phyloP scores from a whole-genome alignment of 23 red algal genomes.

The Cyanidiococcus yangmingshanensis region DNA sequence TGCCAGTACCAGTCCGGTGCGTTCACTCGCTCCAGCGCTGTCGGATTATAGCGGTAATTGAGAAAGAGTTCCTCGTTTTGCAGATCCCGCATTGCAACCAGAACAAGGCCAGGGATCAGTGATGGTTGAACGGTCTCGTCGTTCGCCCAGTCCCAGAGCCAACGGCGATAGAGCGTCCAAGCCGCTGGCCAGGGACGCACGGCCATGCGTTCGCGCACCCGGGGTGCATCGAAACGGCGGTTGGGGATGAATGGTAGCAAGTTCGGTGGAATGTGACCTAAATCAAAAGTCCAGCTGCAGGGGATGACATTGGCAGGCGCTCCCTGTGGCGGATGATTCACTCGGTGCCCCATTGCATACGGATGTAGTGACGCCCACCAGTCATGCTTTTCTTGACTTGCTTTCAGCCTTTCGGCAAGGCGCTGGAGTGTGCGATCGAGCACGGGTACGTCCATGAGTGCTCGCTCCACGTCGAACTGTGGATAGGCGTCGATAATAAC shows the following conservation, averaged over 20 bases:
- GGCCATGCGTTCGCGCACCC: not conserved
- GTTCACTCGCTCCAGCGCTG: not conserved
- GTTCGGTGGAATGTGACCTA: not conserved
- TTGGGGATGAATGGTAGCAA: slow-evolving; percentile 4
- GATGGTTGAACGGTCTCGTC: not conserved
- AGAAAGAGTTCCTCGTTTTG: slow-evolving; percentile 30
- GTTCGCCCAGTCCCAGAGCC: not conserved
- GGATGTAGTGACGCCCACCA: slow-evolving; percentile 20
- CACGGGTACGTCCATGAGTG: not conserved
- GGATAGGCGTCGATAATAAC: slow-evolving; percentile 32
- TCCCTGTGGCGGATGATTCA: slow-evolving; percentile 29
- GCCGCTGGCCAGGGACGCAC: not conserved
- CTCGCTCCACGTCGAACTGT: not conserved
- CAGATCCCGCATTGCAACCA: slow-evolving; percentile 14
- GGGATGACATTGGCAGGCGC: slow-evolving; percentile 19
- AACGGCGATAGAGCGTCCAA: not conserved
- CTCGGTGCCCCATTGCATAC: slow-evolving; percentile 29
- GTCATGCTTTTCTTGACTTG: not conserved
- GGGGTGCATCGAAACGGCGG: not conserved
- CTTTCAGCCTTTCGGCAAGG: not conserved
- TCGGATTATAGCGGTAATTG: slow-evolving; percentile 34
- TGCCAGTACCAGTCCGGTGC: slow-evolving; percentile 32
- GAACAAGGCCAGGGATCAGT: slow-evolving; percentile 14
- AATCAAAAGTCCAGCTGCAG: slow-evolving; percentile 2
- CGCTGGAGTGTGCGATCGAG: not conserved